Evolutionary conservation across 140 eudicot genomes (phyloP).

Genomic region (Stevia rebaudiana): DNA sequence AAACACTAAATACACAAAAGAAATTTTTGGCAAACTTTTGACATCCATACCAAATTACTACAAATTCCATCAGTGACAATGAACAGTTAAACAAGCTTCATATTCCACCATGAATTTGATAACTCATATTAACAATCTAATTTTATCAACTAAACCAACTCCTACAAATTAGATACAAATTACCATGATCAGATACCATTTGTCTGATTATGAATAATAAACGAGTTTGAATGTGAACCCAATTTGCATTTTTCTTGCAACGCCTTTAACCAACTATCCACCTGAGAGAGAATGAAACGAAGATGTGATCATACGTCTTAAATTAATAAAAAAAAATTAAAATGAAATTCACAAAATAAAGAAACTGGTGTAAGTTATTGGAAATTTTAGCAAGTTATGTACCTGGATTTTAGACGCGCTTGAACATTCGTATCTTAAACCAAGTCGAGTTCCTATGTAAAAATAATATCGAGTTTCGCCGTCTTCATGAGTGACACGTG

Average conservation of each 20-base stretch:
- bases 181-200: not conserved
- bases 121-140: conserved; percentile 8
- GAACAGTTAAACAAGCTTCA: conserved; percentile 17
- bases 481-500: conserved; percentile 49
- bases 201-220: conserved; percentile 11
- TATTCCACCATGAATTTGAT: conserved; percentile 8
- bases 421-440: conserved; percentile 81
- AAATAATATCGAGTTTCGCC: conserved; percentile 65
- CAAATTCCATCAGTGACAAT: not conserved
- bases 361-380: not conserved
- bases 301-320: not conserved
- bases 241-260: conserved; percentile 53
- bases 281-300: conserved; percentile 33
- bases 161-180: not conserved
- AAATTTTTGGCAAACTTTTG: not conserved
- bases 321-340: not conserved
- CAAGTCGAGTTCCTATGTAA: conserved; percentile 65
- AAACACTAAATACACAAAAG: not conserved
- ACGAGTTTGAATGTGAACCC: conserved; percentile 16
- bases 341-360: not conserved
- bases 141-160: conserved; percentile 12
- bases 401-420: conserved; percentile 76
- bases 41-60: not conserved
- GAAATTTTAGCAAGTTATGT: conserved; percentile 2
- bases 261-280: conserved; percentile 72